Evolutionary conservation across 257 asterid species (phyloP).

Genomic region (Prunella vulgaris): DNA sequence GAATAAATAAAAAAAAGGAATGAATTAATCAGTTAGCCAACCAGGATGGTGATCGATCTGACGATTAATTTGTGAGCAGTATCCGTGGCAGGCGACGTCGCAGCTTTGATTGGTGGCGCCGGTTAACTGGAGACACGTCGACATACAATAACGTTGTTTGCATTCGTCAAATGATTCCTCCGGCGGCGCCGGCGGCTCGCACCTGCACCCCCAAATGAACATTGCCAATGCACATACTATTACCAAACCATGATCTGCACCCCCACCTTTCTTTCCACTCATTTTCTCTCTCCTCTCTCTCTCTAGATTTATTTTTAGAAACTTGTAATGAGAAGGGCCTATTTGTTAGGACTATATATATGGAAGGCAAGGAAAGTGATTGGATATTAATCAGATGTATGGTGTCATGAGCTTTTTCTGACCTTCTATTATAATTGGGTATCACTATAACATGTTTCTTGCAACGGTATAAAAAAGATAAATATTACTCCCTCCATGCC

Average conservation of each 20-base stretch:
- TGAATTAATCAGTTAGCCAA: neutral
- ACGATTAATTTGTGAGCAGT: neutral
- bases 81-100: neutral
- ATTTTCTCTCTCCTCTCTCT: neutral
- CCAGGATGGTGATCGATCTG: neutral
- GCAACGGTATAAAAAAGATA: no score
- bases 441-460: no score
- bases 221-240: constrained; percentile 13
- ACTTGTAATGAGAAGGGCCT: neutral
- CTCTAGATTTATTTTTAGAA: neutral
- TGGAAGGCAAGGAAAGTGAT: neutral
- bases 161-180: neutral
- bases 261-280: neutral
- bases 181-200: no score
- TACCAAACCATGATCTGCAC: neutral
- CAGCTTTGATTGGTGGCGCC: neutral
- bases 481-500: no score
- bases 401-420: neutral
- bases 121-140: constrained; percentile 20
- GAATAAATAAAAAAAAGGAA: neutral
- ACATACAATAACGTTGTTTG: constrained; percentile 8
- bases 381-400: no score
- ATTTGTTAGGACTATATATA: neutral
- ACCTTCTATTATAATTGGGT: no score
- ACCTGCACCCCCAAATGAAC: neutral